Conservation (phyloP, 2,329 filamentous ascomycete genomes). For the Aspergillus novofumigatus region DNA sequence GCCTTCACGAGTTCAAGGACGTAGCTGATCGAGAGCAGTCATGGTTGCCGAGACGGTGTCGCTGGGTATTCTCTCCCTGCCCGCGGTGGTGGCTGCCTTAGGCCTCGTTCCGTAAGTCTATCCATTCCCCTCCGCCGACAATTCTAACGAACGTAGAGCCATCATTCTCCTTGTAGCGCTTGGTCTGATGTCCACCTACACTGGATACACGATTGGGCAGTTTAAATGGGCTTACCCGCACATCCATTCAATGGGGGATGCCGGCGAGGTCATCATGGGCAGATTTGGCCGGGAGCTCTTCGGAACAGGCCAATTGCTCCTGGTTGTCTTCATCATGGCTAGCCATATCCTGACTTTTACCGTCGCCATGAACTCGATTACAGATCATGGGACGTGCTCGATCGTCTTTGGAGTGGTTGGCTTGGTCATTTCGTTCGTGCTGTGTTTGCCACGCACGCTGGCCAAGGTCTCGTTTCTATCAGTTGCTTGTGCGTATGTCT, state of each 20-base stretch:
- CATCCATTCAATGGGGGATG: constrained; percentile 64
- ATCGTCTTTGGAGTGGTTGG: constrained; percentile 58
- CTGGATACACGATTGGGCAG: constrained; percentile 55
- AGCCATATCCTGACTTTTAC: constrained; percentile 65
- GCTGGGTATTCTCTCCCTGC: constrained; percentile 53
- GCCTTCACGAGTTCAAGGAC: not conserved
- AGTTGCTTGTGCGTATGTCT: constrained; percentile 43
- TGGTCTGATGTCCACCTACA: constrained; percentile 53
- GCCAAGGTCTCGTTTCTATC: constrained; percentile 58
- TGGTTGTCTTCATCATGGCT: constrained; percentile 63
- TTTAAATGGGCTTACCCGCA: constrained; percentile 54
- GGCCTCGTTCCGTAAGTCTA: constrained; percentile 46
- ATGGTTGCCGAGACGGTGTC: constrained; percentile 57
- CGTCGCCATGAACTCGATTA: constrained; percentile 62
- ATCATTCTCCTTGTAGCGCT: constrained; percentile 50
- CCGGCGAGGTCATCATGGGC: constrained; percentile 59
- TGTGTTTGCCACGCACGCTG: constrained; percentile 57
- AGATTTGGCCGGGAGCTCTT: constrained; percentile 57
- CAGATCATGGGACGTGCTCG: constrained; percentile 56
- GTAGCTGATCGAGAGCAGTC: constrained; percentile 25
- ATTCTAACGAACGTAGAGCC: constrained; percentile 28
- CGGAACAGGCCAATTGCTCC: constrained; percentile 56
- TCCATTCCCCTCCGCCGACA: not conserved
- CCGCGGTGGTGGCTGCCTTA: constrained; percentile 47
- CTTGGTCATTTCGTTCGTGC: constrained; percentile 51